Base-by-base conservation (phyloP, 495 filamentous ascomycete genomes). In the Barbatosphaeria neglecta region DNA sequence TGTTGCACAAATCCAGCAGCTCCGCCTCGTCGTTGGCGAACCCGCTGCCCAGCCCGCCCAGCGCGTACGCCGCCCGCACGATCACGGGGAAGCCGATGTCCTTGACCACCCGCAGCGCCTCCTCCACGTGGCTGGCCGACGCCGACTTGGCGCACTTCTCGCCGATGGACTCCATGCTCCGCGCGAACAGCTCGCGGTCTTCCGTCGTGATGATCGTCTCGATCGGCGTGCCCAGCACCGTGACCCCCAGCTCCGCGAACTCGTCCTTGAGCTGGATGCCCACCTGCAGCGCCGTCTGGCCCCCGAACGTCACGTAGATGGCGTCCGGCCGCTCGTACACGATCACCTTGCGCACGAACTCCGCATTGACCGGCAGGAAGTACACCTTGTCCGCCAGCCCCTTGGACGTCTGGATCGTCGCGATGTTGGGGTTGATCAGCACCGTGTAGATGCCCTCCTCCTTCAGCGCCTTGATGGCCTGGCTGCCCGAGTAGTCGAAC, bases 111-210 rank as follows among this genome's bases (percentile, higher is more conserved):
- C 60, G 67, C 59, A 92, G 66, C 13, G 90, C 90, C 64, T 98
- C 92, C 41, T 95, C 87, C 4, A 90, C 69, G 38, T 75, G 86
- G 53, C 73, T 87, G 17, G 92, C 92, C 20, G 92, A 93, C 10
- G 88, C 90, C 19, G 92, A 97, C 65, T 95, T 92, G 52, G 92
- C 92, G 55, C 92, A 98, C 59, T 95, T 96, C 70, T 96, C 92
- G 37, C 86, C 84, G 60, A 98, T 97, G 1, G 87, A 93, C 50
- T 96, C 90, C 90, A 98, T 98, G 67, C 87, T 93, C 25, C 89
- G 84, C 46, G 92, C 92, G 55, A 98, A 98, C 35, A 95, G 73
- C 66, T 98, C 90, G 57, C 92, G 85, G 59, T 98, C 92, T 64
- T 98, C 92, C 3, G 92, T 98, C 27, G 90, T 95, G 66, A 96